These are phyloP conservation scores for Phytopythium aichiense DNA, from an alignment of 352 stramenopile species.

Conservation along the genomic window DNA sequence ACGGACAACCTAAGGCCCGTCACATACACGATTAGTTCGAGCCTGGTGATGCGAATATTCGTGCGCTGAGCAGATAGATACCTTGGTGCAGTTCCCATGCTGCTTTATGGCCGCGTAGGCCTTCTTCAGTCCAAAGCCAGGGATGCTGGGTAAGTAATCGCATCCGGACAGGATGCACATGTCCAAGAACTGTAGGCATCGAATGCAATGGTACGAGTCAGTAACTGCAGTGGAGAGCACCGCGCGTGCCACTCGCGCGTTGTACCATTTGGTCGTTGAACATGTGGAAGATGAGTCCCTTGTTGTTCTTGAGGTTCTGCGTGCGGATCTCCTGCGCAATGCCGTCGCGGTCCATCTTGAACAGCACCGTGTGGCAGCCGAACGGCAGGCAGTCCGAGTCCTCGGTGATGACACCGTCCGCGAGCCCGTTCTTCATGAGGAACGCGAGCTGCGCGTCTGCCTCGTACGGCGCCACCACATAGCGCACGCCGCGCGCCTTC, in stretches of 20 bases:
- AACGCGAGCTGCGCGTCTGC: slow-evolving; percentile 96
- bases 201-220: background rate
- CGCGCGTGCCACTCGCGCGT: background rate
- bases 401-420: slow-evolving; percentile 94
- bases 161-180: slow-evolving; percentile 92
- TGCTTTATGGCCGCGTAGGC: slow-evolving; percentile 68
- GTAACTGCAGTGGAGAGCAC: background rate
- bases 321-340: slow-evolving; percentile 82
- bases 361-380: slow-evolving; percentile 89
- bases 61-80: slow-evolving; percentile 10
- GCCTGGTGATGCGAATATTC: background rate
- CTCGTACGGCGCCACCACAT: slow-evolving; percentile 97
- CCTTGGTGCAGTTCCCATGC: slow-evolving; percentile 62
- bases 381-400: slow-evolving; percentile 95
- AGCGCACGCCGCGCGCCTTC: slow-evolving; percentile 69
- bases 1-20: slow-evolving; percentile 39
- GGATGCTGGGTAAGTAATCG: slow-evolving; percentile 83
- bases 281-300: slow-evolving; percentile 63
- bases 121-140: slow-evolving; percentile 82
- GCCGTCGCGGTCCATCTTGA: slow-evolving; percentile 93
- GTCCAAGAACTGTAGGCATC: slow-evolving; percentile 63
- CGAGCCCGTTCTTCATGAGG: slow-evolving; percentile 69
- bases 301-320: slow-evolving; percentile 70
- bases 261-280: slow-evolving; percentile 85
- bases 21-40: slow-evolving; percentile 2